Evolutionary conservation across 129 eudicot species (phyloP), one percentile per base, ranked within the genome.

Genomic region (Artemisia tridentata): DNA sequence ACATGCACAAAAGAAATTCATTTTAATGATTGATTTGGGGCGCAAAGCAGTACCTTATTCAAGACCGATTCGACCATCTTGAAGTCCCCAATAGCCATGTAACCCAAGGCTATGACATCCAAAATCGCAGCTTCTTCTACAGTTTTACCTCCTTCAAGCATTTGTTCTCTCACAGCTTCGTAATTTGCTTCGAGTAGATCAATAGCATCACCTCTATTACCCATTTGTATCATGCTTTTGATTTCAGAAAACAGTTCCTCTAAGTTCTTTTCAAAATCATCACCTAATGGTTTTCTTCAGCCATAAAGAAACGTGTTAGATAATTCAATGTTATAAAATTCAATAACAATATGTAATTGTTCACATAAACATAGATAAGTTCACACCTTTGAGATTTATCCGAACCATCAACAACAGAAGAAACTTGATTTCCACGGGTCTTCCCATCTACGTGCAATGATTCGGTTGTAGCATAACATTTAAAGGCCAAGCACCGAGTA

Each of bases 91-190:
- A 83, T 60, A 64, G 95, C 91, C 86, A 86, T 73, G 82, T 86
- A 92, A 34, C 96, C 96, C 78, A 89, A 70, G 55, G 96, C 86
- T 55, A 89, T 67, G 65, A 92, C 90, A 73, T 92, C 96, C 62
- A 92, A 86, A 73, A 63, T 72, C 49, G 98, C 98, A 67, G 91
- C 98, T 65, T 86, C 91, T 72, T 92, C 86, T 67, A 92, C 76
- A 65, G 83, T 80, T 71, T 68, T 78, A 60, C 62, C 66, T 38
- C 96, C 96, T 6, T 76, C 73, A 71, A 72, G 79, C 62, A 88
- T 64, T 79, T 84, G 91, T 60, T 88, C 96, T 68, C 77, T 86
- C 45, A 86, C 91, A 56, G 91, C 86, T 81, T 82, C 86, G 78
- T 80, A 89, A 80, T 92, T 88, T 68, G 96, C 96, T 78, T 83